Percentiles rank a stretch among this genome's conserved stretches.
Evolutionary conservation across 2,329 filamentous ascomycete genomes (phyloP).

Genomic region (Calcarisporium arbuscula): DNA sequence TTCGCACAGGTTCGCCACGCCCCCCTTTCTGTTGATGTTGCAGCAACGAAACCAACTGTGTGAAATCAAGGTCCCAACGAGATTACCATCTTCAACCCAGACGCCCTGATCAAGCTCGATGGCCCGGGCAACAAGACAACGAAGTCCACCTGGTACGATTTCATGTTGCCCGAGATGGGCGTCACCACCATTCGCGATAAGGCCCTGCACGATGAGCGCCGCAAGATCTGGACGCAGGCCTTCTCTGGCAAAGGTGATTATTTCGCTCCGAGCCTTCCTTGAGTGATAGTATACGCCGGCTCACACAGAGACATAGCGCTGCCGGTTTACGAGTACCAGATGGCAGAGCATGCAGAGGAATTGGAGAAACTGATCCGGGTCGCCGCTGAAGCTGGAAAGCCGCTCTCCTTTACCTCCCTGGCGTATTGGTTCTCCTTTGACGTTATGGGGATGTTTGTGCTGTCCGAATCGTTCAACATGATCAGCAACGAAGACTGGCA

Average conservation of each 20-base stretch:
- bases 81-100: slow-evolving; percentile 19
- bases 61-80: slow-evolving; percentile 14
- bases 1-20: slow-evolving; percentile 21
- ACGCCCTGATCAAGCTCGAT: slow-evolving; percentile 16
- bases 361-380: slow-evolving; percentile 13
- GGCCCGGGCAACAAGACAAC: slow-evolving; percentile 17
- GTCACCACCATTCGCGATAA: slow-evolving; percentile 15
- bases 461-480: slow-evolving; percentile 29
- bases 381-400: slow-evolving; percentile 8
- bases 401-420: slow-evolving; percentile 13
- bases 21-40: no score
- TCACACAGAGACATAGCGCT: slow-evolving; percentile 8
- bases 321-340: slow-evolving; percentile 11
- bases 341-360: slow-evolving; percentile 12
- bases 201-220: slow-evolving; percentile 14
- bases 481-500: slow-evolving; percentile 20
- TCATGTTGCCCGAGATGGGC: slow-evolving; percentile 14
- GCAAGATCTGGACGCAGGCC: slow-evolving; percentile 16
- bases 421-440: slow-evolving; percentile 25
- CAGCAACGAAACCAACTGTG: not conserved
- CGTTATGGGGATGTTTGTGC: slow-evolving; percentile 29
- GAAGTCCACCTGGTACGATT: slow-evolving; percentile 21
- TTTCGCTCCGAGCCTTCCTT: no score
- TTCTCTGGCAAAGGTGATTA: slow-evolving; percentile 14
- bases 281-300: not conserved